Base-by-base conservation (phyloP, 805 yeast species). In the Nakazawaea anatomiae region DNA sequence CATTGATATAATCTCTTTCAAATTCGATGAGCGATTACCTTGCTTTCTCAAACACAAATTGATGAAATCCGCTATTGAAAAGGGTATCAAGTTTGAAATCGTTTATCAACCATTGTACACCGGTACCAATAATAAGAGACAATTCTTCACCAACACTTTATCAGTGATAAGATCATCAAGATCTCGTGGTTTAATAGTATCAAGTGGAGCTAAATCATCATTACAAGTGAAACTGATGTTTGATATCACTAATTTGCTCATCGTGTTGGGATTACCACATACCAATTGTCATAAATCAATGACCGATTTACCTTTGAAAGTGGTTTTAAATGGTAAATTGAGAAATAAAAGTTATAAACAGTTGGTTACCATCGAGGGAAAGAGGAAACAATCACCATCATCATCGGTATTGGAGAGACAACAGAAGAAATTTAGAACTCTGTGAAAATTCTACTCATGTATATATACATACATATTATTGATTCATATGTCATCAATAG, bases 21-120 rank as follows among this genome's bases (percentile, higher is more conserved):
- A 86, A 48, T 77, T 85, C 63, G 68, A 77, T 29, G 71, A 74
- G 42, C 77, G 88, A 52, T 67, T 89, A 45, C 92, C 96, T 0
- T 83, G 80, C 55, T 88, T 82, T 62, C 69, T 94, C 56, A 86
- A 86, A 58, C 96, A 90, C 68, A 89, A 90, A 59, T 81, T 89
- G 1, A 75, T 89, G 7, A 87, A 96, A 42, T 82, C 89, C 41
- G 97, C 96, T 1, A 74, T 88, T 4, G 85, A 84, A 18, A 78
- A 89, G 47, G 98, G 98, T 2, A 77, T 89, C 29, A 81, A 82
- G 57, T 78, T 94, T 55, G 99, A 94, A 63, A 75, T 94, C 7
- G 75, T 80, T 44, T 92, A 92, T 66, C 64, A 77, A 6, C 71
- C 79, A 34, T 72, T 83, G 42, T 66, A 86, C 38, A 66, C 70